Evolutionary conservation across 495 filamentous ascomycete genomes (phyloP).

Genomic region (Lasiosphaeriaceae sp.): DNA sequence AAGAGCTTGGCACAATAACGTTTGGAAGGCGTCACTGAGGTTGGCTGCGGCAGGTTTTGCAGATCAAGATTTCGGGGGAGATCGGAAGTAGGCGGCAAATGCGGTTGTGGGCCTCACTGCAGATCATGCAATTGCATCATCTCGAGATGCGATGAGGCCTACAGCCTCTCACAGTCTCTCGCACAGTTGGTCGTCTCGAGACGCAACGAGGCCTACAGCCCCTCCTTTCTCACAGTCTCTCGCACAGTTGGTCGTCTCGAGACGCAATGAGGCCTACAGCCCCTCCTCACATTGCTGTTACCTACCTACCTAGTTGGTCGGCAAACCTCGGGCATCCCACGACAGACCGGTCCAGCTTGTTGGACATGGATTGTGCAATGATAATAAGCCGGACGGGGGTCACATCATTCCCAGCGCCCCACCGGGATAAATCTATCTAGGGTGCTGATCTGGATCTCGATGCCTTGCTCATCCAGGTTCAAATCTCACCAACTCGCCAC

Average conservation of each 20-base stretch:
- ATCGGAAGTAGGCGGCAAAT: not conserved
- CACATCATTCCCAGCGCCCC: no score
- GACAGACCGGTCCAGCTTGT: not conserved
- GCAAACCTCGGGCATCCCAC: not conserved
- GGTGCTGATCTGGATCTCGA: not conserved
- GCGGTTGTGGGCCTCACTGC: not conserved
- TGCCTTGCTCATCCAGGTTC: not conserved
- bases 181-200: not conserved
- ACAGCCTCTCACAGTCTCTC: not conserved
- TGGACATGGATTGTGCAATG: not conserved
- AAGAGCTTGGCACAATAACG: not conserved
- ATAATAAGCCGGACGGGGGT: no score
- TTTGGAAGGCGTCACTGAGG: not conserved
- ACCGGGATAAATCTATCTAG: not conserved
- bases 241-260: not conserved
- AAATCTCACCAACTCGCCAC: not conserved
- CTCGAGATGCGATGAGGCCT: not conserved
- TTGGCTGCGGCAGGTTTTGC: not conserved
- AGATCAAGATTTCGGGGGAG: not conserved
- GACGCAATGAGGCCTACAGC: not conserved
- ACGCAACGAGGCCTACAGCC: conserved; percentile 4
- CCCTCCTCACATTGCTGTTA: not conserved
- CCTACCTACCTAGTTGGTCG: not conserved
- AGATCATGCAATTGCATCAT: not conserved
- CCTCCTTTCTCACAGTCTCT: no score